Percentiles rank a stretch among this genome's conserved stretches.
These are phyloP conservation scores for Fusarium penzigii DNA, from an alignment of 2,329 filamentous ascomycete genomes.

Conservation along the genomic window DNA sequence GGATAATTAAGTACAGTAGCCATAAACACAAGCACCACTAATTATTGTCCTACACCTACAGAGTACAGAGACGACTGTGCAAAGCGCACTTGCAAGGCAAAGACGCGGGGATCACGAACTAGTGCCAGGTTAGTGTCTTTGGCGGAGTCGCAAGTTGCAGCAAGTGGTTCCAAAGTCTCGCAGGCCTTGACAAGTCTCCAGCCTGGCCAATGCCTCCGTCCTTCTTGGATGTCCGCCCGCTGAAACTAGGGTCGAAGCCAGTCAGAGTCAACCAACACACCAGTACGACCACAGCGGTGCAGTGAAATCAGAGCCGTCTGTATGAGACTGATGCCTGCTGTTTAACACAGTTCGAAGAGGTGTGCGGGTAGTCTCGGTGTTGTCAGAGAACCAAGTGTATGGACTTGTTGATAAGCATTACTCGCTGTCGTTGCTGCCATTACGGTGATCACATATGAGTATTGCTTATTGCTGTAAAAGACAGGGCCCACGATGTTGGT, in stretches of 20 bases:
- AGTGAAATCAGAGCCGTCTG: no score
- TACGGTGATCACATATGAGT: background rate
- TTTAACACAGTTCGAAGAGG: no score
- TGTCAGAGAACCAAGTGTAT: no score
- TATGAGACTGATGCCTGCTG: no score
- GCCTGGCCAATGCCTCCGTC: slow-evolving; percentile 7
- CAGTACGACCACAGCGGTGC: background rate
- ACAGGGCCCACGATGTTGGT: slow-evolving; percentile 14
- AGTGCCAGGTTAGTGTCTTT: slow-evolving; percentile 26
- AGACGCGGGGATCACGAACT: slow-evolving; percentile 27
- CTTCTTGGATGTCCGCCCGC: slow-evolving; percentile 6
- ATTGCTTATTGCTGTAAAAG: background rate
- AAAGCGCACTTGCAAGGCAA: slow-evolving; percentile 4
- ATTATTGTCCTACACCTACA: no score
- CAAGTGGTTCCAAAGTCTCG: no score
- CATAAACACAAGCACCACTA: no score
- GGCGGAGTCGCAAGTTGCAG: slow-evolving; percentile 21
- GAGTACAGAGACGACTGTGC: slow-evolving; percentile 1
- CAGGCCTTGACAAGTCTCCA: background rate
- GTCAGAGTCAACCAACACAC: background rate
- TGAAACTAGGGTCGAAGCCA: background rate
- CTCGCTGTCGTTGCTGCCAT: background rate
- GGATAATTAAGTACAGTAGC: background rate
- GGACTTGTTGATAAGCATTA: no score
- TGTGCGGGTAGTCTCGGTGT: no score